Evolutionary conservation across 345 rosid genomes (phyloP).

Genomic region (Populus davidiana): DNA sequence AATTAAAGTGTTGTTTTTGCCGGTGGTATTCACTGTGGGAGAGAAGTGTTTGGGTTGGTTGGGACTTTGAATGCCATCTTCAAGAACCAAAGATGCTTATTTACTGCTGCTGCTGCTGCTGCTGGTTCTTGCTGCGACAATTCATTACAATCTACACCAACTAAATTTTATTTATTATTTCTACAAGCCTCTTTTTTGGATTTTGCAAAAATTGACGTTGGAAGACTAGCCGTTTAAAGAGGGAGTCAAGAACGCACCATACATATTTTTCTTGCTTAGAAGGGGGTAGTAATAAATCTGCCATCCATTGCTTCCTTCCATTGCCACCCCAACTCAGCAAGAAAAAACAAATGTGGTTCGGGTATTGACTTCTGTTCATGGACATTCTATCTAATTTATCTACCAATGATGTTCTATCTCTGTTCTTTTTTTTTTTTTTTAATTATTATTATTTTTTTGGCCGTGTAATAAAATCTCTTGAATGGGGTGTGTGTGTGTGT

Average conservation of each 20-base stretch:
- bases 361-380: constrained; percentile 86
- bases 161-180: constrained; percentile 18
- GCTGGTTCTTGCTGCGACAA: constrained; percentile 35
- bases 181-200: constrained; percentile 17
- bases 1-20: constrained; percentile 26
- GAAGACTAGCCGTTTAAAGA: constrained; percentile 21
- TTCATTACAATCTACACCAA: constrained; percentile 41
- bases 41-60: constrained; percentile 42
- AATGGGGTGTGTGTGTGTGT: neutral
- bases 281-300: neutral
- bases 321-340: neutral
- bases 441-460: neutral
- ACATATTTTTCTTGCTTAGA: constrained; percentile 30
- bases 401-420: neutral
- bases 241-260: constrained; percentile 99
- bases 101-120: constrained; percentile 30
- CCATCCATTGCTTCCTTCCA: neutral
- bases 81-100: constrained; percentile 31
- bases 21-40: constrained; percentile 38
- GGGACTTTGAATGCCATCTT: constrained; percentile 52
- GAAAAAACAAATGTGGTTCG: constrained; percentile 61
- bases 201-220: constrained; percentile 17
- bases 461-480: neutral
- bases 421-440: neutral
- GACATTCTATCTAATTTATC: constrained; percentile 11